Conservation (phyloP, 164 flowering plant species). For the Macadamia tetraphylla region DNA sequence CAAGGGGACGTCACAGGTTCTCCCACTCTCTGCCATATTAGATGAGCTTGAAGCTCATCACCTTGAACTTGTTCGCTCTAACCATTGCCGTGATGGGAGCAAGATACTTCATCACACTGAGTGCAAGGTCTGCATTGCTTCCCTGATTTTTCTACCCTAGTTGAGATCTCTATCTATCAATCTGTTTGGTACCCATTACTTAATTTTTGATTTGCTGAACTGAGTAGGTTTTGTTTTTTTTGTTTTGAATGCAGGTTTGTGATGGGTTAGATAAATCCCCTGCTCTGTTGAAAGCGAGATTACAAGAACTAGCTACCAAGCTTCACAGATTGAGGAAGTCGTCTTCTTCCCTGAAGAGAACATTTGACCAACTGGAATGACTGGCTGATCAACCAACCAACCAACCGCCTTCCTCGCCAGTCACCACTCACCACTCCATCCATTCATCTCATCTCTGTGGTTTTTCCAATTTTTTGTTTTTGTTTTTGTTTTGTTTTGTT, state of each 20-base stretch:
- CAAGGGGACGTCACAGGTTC: slow-evolving; percentile 11
- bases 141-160: not conserved
- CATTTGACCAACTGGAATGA: slow-evolving; percentile 22
- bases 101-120: slow-evolving; percentile 27
- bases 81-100: slow-evolving; percentile 26
- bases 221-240: not conserved
- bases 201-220: not conserved
- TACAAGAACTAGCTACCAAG: slow-evolving; percentile 26
- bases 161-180: not conserved
- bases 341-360: slow-evolving; percentile 19
- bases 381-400: not conserved
- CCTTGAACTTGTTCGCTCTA: slow-evolving; percentile 21
- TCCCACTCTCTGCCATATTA: slow-evolving; percentile 18
- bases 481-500: too few species aligned
- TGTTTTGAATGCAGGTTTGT: slow-evolving; percentile 14
- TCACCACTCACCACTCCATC: too few species aligned
- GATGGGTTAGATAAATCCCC: slow-evolving; percentile 25
- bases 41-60: slow-evolving; percentile 26
- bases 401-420: too few species aligned
- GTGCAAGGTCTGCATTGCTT: slow-evolving; percentile 21
- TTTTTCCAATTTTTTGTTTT: too few species aligned
- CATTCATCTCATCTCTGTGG: too few species aligned
- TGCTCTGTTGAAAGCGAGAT: slow-evolving; percentile 15
- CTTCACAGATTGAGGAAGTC: slow-evolving; percentile 19
- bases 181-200: not conserved